Conservation (phyloP, 306 rosid species). For the Parietaria judaica region DNA sequence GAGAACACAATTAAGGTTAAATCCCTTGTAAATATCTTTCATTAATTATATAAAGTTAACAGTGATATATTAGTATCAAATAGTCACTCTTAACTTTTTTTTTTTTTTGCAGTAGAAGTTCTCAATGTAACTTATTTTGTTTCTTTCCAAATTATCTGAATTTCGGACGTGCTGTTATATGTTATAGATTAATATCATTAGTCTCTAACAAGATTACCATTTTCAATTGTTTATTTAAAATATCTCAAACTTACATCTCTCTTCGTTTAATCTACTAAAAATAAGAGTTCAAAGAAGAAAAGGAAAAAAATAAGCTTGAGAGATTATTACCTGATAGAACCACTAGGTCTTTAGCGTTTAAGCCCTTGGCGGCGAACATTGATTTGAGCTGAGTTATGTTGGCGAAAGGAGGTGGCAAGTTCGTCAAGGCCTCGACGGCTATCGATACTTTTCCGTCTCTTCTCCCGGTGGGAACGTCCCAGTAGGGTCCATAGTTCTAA, state of each 20-base stretch:
- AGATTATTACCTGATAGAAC: constrained; percentile 26
- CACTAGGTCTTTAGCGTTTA: constrained; percentile 25
- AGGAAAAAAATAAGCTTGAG: too few relatives aligned
- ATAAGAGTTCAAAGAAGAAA: too few relatives aligned
- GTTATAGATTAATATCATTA: too few relatives aligned
- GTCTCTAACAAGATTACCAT: too few relatives aligned
- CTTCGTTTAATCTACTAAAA: too few relatives aligned
- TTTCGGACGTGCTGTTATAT: too few relatives aligned
- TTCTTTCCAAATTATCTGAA: too few relatives aligned
- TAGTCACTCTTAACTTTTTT: background rate
- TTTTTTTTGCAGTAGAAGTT: background rate
- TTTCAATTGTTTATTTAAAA: too few relatives aligned
- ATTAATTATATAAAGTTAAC: too few relatives aligned
- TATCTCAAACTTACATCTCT: too few relatives aligned
- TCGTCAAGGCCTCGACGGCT: constrained; percentile 10
- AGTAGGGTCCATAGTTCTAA: constrained; percentile 24
- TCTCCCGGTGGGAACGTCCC: constrained; percentile 37
- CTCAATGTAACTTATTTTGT: background rate
- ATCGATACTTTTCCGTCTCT: constrained; percentile 30
- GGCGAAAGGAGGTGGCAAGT: constrained; percentile 24
- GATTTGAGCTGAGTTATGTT: constrained; percentile 23
- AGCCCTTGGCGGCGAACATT: constrained; percentile 21
- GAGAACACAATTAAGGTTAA: background rate
- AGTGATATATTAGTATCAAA: too few relatives aligned
- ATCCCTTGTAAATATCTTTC: too few relatives aligned